phyloP scores from a whole-genome alignment of 257 asterid species.

The Nicotiana tabacum region DNA sequence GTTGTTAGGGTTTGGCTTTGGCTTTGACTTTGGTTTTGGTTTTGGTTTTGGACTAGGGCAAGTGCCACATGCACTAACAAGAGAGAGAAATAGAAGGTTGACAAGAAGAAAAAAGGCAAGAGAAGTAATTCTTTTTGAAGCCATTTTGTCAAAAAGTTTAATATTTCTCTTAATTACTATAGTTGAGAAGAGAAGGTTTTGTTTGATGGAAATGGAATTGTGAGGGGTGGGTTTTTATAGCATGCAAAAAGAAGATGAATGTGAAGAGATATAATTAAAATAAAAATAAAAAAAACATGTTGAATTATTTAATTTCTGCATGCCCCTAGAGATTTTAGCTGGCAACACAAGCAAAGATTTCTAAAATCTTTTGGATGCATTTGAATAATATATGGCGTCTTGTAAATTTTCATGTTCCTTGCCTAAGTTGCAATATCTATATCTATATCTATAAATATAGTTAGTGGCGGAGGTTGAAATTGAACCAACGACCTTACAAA shows the following conservation, averaged over 20 bases:
- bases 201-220: conserved; percentile 15
- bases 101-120: conserved; percentile 39
- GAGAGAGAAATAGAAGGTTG: conserved; percentile 41
- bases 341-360: conserved; percentile 21
- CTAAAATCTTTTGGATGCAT: conserved; percentile 19
- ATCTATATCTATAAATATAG: no score
- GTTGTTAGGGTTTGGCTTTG: background rate
- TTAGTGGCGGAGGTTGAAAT: no score
- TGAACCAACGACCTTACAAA: no score
- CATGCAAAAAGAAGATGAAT: background rate
- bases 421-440: no score
- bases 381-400: conserved; percentile 18
- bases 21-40: conserved; percentile 15
- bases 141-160: conserved; percentile 32
- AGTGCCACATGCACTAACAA: conserved; percentile 42
- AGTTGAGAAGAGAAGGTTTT: background rate
- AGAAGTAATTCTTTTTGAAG: conserved; percentile 26
- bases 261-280: background rate
- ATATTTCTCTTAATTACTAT: background rate
- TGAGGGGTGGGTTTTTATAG: conserved; percentile 30
- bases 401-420: conserved; percentile 32
- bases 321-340: conserved; percentile 21
- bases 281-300: background rate
- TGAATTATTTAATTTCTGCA: background rate
- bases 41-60: conserved; percentile 27